Evolutionary conservation across 345 rosid species (phyloP), one percentile per base, ranked within the genome.

Genomic region (Crucihimalaya himalaica): DNA sequence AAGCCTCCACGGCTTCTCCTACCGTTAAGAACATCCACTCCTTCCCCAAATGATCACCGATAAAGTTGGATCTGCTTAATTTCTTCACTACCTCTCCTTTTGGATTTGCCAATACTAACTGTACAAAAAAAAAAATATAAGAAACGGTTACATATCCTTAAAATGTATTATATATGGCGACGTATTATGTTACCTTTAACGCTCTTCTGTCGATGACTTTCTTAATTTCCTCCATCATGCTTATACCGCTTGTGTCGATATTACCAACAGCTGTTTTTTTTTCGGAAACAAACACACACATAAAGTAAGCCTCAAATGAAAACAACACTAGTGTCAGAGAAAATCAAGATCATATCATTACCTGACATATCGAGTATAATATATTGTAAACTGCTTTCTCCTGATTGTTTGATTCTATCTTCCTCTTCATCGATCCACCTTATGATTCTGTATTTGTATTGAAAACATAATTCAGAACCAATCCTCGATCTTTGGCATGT

Each of bases 361-460:
- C 97, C 92, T 23, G 88, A 89, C 86, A 92, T 70, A 80, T 90
- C 91, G 18, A 95, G 81, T 61, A 95, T 84, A 43, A 95, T 83
- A 77, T 84, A 88, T 48, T 90, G 96, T 65, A 95, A 80, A 68
- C 86, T 81, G 25, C 45, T 61, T 80, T 83, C 96, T 63, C 84
- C 92, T 32, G 85, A 78, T 64, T 83, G 66, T 66, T 83, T 89
- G 48, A 87, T 46, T 76, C 75, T 84, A 18, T 85, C 91, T 83
- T 89, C 96, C 75, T 92, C 97, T 43, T 92, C 98, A 61, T 86
- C 79, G 6, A 95, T 86, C 97, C 98, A 92, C 77, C 99, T 84
- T 9, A 83, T 72, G 74, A 95, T 88, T 87, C 98, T 95, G 77
- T 21, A 21, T 59, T 10, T 8, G 20, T 39, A 37, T 48, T 27